Evolutionary conservation across 768 basidiomycete genomes (phyloP).

Genomic region (Hygrophorus pudorinus): DNA sequence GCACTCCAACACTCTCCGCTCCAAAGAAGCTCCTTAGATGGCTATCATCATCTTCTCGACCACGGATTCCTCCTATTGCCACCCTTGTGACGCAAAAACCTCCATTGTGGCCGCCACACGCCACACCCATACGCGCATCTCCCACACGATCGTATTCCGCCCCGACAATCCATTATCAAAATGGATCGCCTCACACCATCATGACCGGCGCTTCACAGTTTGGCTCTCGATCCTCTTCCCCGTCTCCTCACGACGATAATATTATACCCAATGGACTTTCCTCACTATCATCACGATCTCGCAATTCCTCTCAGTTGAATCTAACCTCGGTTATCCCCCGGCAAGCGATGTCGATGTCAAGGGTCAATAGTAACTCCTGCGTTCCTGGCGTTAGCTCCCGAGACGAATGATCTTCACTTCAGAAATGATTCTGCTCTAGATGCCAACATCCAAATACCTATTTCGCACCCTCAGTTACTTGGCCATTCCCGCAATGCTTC

Average conservation of each 20-base stretch:
- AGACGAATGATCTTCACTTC: conserved; percentile 1
- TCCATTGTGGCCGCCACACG: conserved; percentile 16
- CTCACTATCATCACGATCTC: conserved; percentile 47
- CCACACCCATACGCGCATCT: conserved; percentile 18
- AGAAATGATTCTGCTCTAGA: no score
- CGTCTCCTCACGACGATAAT: conserved; percentile 33
- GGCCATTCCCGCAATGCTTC: no score
- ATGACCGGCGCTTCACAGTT: conserved; percentile 30
- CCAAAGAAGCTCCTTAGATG: conserved; percentile 26
- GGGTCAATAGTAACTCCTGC: conserved; percentile 4
- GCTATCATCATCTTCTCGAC: conserved; percentile 19
- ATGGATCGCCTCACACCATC: conserved; percentile 13
- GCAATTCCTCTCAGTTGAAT: conserved; percentile 59
- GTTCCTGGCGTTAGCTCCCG: not conserved
- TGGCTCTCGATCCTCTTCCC: conserved; percentile 38
- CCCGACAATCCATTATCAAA: conserved; percentile 17
- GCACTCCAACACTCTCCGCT: conserved; percentile 20
- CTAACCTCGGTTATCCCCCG: conserved; percentile 44
- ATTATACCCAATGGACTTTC: conserved; percentile 22
- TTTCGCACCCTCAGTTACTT: no score
- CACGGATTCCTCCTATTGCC: conserved; percentile 18
- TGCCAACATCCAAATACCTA: no score
- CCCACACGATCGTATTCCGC: conserved; percentile 29
- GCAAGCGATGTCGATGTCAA: conserved; percentile 8
- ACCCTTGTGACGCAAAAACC: conserved; percentile 18